Base-by-base conservation (phyloP, 2,329 filamentous ascomycete genomes). In the Parasarocladium wereldwijsianum region DNA sequence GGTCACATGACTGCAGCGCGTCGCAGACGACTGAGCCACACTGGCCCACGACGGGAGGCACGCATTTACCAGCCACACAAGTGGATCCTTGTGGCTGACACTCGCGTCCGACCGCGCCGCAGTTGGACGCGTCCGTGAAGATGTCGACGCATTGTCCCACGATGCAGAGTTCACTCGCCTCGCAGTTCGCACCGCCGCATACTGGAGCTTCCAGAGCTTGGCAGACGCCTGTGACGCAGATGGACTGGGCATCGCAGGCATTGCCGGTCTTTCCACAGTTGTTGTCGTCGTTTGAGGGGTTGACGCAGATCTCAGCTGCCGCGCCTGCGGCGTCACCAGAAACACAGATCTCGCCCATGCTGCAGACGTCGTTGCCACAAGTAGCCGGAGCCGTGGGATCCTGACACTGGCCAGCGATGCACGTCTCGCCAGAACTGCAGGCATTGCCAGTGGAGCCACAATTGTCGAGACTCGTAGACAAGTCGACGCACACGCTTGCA, bases 111-210 rank as follows among this genome's bases (percentile, higher is more conserved):
- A 12, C 12, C 7, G 17, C 20, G n/a, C 28, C 28, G 28, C 28
- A 30, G 14, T 30, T 30, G 19, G 23, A 5, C 8, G 28, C 13
- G 14, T 30, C 28, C 6, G 11, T 30, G 28, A 30, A 24, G 28
- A 30, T 24, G 13, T 30, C 14, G 5, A 30, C 13, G 28, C 28
- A 30, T 5, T 7, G 17, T 15, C 14, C 12, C 4, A 15, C 19
- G n/a, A 30, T 24, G 20, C 28, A 30, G 14, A 30, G 23, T 15
- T 23, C 14, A 9, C 6, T 18, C 4, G 4, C 5, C 7, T 8
- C 4, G 20, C 28, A 30, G 8, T 7, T 19, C 5, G 20, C 18
- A 8, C 11, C 13, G 4, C 28, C 28, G 15, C 28, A 30, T 5
- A 30, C 11, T 5, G 28, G 28, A 17, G 28, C 28, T 8, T 30